Evolutionary conservation across 1,284 basidiomycete genomes (phyloP), one percentile per base, ranked within the genome.

Genomic region (Cryptococcus hybrid): DNA sequence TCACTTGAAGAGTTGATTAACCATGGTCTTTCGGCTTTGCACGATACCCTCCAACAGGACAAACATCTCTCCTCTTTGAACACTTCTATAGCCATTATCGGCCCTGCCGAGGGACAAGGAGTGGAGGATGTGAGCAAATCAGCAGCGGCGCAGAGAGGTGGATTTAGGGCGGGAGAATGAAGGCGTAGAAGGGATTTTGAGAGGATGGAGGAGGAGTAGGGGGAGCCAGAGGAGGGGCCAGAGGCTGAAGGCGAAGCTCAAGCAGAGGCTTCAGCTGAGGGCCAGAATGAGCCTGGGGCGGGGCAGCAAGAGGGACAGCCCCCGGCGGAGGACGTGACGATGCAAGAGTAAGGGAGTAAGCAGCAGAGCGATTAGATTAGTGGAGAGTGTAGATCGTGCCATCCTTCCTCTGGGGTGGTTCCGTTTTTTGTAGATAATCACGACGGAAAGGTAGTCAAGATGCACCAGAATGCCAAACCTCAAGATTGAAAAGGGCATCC

Each of bases 21-120:
- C 64, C 94, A 98, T 73, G 94, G 94, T 30, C 83, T 98, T 38
- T 89, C 92, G 61, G 92, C 94, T 6, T 84, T 98, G 15, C 87
- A 92, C 48, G 94, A 97, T 77, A 96, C 94, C 3, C 84, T 98
- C 40, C 94, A 97, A 73, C 94, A 98, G 74, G 94, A 97, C 82
- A 98, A 97, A 76, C 91, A 90, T 71, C 86, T 97, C 56, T 93
- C 88, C 7, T 81, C 87, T 64, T 85, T 88, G 70, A 98, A 98
- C 81, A 98, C 94, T 0, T 92, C 90, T 0, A 87, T 97, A 67
- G 92, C 91, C 40, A 89, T 98, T 70, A 83, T 96, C 60, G 91
- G 90, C 7, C 85, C 88, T 1, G 53, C 71, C 7, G 60, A 57
- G 12, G 60, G 62, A 36, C 12, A 12, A 15, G 58, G 82, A 82